Evolutionary conservation across 768 basidiomycete genomes (phyloP).

Genomic region (Leccinellum luteum): DNA sequence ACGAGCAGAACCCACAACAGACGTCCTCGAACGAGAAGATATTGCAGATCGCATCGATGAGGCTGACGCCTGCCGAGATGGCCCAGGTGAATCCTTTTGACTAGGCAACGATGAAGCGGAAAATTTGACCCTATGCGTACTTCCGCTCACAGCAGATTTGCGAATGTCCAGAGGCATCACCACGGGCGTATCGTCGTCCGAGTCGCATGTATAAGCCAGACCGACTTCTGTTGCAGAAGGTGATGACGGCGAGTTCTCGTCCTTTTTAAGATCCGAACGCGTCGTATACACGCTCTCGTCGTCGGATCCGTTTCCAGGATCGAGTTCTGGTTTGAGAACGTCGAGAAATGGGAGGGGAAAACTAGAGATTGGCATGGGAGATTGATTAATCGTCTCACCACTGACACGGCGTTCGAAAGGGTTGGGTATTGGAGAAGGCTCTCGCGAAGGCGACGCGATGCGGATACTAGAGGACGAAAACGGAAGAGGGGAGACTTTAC

Average conservation of each 20-base stretch:
- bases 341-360: conserved; percentile 57
- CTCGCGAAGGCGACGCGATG: conserved; percentile 29
- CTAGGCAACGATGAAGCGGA: conserved; percentile 26
- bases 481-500: conserved; percentile 17
- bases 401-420: conserved; percentile 88
- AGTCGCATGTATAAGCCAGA: conserved; percentile 38
- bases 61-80: conserved; percentile 28
- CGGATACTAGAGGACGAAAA: conserved; percentile 24
- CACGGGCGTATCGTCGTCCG: conserved; percentile 34
- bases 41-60: conserved; percentile 21
- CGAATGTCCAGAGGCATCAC: conserved; percentile 27
- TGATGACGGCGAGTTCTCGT: conserved; percentile 17
- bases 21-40: conserved; percentile 14
- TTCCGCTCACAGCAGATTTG: conserved; percentile 13
- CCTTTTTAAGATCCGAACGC: conserved; percentile 26
- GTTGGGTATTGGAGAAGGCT: conserved; percentile 70
- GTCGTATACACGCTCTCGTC: conserved; percentile 36
- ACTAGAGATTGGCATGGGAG: conserved; percentile 20
- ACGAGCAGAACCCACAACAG: conserved; percentile 11
- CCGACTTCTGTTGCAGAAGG: conserved; percentile 32
- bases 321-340: conserved; percentile 39
- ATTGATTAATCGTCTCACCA: conserved; percentile 47
- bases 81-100: conserved; percentile 19
- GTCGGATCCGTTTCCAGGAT: conserved; percentile 28
- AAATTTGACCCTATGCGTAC: conserved; percentile 33